Base-by-base conservation (phyloP, 805 yeast species). In the Candida adriatica region DNA sequence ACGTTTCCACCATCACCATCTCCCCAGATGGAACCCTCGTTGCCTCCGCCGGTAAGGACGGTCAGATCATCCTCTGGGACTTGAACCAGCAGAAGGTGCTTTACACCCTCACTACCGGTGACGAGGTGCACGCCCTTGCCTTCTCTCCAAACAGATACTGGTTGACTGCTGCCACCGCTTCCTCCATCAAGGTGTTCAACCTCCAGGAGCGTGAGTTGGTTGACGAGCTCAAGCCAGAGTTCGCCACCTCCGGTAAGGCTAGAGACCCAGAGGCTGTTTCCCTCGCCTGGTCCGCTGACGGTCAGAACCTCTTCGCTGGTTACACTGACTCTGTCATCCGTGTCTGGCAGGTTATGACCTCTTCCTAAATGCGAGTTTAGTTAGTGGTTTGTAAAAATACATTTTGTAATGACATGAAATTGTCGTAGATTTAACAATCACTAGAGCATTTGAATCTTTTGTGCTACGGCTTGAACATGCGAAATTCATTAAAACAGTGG, bases 91-190 rank as follows among this genome's bases (percentile, higher is more conserved):
- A 82, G 74, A 66, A 70, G 61, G 79, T 88, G 61, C 75, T 88
- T 61, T 90, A 87, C 94, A 79, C 95, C 60, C 78, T 92, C 67
- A 72, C 75, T 59, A 90, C 95, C 57, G 86, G 92, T 67, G 92
- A 90, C 62, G 97, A 90, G 77, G 87, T 92, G 56, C 85, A 85
- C 70, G 94, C 96, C 65, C 78, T 92, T 64, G 95, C 96, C 58
- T 92, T 92, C 95, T 90, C 97, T 67, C 98, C 99, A 73, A 85
- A 85, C 94, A 88, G 98, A 82, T 92, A 85, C 94, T 92, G 98
- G 98, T 83, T 92, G 68, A 90, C 95, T 66, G 98, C 97, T 72
- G 97, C 98, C 62, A 92, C 99, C 58, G 73, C 96, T 51, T 72
- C 95, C 53, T 92, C 96, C 62, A 86, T 92, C 77, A 90, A 88